Evolutionary conservation across 2,329 filamentous ascomycete species (phyloP), one percentile per base, ranked within the genome.

Genomic region (Sporothrix pallida): DNA sequence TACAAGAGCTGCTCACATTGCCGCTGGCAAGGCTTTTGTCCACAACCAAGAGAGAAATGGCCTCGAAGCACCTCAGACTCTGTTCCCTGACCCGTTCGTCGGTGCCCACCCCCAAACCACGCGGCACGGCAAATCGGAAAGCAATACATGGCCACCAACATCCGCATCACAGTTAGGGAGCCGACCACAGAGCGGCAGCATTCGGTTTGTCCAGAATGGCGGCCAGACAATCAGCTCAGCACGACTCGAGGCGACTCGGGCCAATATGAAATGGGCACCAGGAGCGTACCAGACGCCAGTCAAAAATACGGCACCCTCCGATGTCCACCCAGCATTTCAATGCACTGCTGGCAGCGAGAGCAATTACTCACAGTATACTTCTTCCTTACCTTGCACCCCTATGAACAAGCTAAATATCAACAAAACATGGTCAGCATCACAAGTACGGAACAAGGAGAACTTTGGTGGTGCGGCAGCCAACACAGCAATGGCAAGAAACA

Each of bases 11-110:
- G 91, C 91, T 8, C 86, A 89, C 54, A 85, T 87, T 54, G 90
- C 91, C 26, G 91, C 91, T 8, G 82, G 84, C 48, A 83, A 90
- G 77, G 91, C 91, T 1, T 92, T 88, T 78, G 80, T 82, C 7
- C 84, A 86, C 74, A 86, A 87, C n/a, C 83, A 83, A 72, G 82
- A 83, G 50, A 82, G 83, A 13, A 81, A 78, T 54, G 82, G 78
- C 73, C 78, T 79, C 42, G 82, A 83, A 68, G 77, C 79, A 71
- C 74, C 79, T 0, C 72, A 80, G 10, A 60, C 65, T 3, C 6
- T 72, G 7, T 74, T 75, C 50, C 73, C 73, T 4, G 71, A 65
- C 4, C 67, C 68, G 1, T 13, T n/a, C 13, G 10, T 69, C 6
- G 15, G 37, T 6, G 37, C 56, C 5, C 46, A 46, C 13, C n/a